These are phyloP conservation scores for Phytophthora melonis DNA, from an alignment of 352 stramenopile genomes.

Conservation along the genomic window DNA sequence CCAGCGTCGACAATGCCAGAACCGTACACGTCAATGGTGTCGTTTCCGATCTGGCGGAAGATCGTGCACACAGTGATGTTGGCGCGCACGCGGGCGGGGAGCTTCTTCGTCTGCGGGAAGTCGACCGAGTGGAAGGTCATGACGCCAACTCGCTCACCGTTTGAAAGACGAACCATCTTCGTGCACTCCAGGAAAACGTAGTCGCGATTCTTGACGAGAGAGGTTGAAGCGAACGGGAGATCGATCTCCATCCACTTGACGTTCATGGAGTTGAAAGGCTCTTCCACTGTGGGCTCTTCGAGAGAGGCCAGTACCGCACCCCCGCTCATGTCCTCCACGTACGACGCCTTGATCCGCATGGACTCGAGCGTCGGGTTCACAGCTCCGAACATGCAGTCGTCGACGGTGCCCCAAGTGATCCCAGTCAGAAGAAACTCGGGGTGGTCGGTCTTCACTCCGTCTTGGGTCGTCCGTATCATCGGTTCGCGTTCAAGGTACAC, in stretches of 20 bases:
- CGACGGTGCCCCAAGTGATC: conserved; percentile 43
- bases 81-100: conserved; percentile 48
- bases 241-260: conserved; percentile 55
- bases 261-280: conserved; percentile 52
- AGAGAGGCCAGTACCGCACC: conserved; percentile 51
- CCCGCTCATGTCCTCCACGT: conserved; percentile 56
- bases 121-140: conserved; percentile 60
- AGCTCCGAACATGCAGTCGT: conserved; percentile 56
- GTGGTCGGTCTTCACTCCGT: conserved; percentile 15
- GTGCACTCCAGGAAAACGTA: conserved; percentile 60
- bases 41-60: conserved; percentile 54
- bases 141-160: conserved; percentile 52
- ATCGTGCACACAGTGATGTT: conserved; percentile 63
- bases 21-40: conserved; percentile 58
- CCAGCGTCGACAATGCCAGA: conserved; percentile 38
- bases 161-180: conserved; percentile 37
- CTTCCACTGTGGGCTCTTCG: conserved; percentile 46
- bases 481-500: conserved; percentile 43
- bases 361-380: conserved; percentile 45
- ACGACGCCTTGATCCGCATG: conserved; percentile 52
- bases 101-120: conserved; percentile 49
- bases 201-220: conserved; percentile 49
- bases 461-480: conserved; percentile 6
- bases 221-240: conserved; percentile 37
- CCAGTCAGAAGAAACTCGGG: conserved; percentile 43